Percentiles rank a stretch among this genome's conserved stretches.
phyloP scores from a whole-genome alignment of 306 rosid genomes.

The Rosa rugosa region DNA sequence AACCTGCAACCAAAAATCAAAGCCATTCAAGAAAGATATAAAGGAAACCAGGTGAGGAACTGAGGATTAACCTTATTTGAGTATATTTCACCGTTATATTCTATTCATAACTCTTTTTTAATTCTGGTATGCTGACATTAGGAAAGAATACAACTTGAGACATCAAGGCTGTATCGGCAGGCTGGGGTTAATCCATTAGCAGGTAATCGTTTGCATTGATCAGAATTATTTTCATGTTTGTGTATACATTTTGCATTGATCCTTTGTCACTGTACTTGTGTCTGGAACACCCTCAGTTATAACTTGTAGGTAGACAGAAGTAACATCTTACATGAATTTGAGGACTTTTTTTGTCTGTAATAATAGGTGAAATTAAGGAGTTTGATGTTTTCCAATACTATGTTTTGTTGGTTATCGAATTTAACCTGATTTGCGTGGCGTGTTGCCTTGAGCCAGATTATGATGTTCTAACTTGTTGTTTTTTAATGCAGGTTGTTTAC shows the following conservation, averaged over 20 bases:
- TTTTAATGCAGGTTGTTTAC: constrained; percentile 70
- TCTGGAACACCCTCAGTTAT: not conserved
- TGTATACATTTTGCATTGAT: not conserved
- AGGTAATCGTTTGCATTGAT: constrained; percentile 40
- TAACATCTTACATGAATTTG: not conserved
- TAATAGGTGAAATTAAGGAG: not conserved
- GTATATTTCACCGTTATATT: constrained; percentile 7
- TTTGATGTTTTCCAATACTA: not conserved
- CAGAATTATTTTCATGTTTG: not conserved
- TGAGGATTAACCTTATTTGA: constrained; percentile 10
- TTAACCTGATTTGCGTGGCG: not conserved
- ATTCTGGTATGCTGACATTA: constrained; percentile 45
- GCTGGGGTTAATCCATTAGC: constrained; percentile 99
- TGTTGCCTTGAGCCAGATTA: not conserved
- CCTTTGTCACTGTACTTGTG: not conserved
- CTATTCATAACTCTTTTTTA: constrained; percentile 14
- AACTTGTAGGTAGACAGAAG: not conserved
- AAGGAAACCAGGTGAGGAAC: constrained; percentile 85
- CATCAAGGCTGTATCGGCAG: constrained; percentile 84
- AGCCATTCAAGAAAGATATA: constrained; percentile 96
- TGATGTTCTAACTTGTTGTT: constrained; percentile 6
- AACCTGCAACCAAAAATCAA: constrained; percentile 96
- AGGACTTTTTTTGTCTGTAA: not conserved
- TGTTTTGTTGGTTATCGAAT: not conserved
- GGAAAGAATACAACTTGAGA: constrained; percentile 99